Evolutionary conservation across 176 grass and related monocot species (phyloP).

Genomic region (Avena eriantha): DNA sequence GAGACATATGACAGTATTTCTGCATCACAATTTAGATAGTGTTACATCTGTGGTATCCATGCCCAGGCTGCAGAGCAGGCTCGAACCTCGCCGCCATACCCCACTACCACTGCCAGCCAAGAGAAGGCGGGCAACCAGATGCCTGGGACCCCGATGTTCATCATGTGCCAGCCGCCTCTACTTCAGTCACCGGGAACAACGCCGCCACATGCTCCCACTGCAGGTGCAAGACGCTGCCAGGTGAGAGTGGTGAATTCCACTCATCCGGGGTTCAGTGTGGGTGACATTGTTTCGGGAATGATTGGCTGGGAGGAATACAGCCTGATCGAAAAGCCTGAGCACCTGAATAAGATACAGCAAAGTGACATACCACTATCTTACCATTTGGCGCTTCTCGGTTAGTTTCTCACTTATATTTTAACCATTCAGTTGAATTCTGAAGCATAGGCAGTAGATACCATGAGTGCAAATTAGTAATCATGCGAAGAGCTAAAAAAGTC

Average conservation of each 20-base stretch:
- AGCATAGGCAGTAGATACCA: not conserved
- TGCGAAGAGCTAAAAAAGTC: not conserved
- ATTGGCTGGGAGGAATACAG: conserved; percentile 91
- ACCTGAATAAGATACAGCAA: conserved; percentile 61
- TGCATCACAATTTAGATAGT: too few species aligned
- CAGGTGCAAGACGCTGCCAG: too few species aligned
- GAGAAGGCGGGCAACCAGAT: too few species aligned
- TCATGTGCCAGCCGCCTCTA: too few species aligned
- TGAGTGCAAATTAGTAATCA: not conserved
- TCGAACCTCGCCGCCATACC: too few species aligned
- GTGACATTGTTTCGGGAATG: conserved; percentile 71
- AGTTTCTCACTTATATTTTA: not conserved
- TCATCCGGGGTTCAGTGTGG: conserved; percentile 57
- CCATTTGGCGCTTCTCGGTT: conserved; percentile 76
- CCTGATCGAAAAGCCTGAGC: conserved; percentile 57
- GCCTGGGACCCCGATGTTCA: too few species aligned
- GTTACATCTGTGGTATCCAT: too few species aligned
- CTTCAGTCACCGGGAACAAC: too few species aligned
- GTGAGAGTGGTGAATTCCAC: conserved; percentile 68
- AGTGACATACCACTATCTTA: conserved; percentile 73
- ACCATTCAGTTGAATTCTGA: not conserved
- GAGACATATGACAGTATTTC: too few species aligned
- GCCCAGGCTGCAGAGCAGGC: too few species aligned
- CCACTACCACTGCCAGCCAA: too few species aligned
- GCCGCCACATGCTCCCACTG: too few species aligned